phyloP scores from a whole-genome alignment of 2,329 filamentous ascomycete genomes.

The Hirsutella minnesotensis region DNA sequence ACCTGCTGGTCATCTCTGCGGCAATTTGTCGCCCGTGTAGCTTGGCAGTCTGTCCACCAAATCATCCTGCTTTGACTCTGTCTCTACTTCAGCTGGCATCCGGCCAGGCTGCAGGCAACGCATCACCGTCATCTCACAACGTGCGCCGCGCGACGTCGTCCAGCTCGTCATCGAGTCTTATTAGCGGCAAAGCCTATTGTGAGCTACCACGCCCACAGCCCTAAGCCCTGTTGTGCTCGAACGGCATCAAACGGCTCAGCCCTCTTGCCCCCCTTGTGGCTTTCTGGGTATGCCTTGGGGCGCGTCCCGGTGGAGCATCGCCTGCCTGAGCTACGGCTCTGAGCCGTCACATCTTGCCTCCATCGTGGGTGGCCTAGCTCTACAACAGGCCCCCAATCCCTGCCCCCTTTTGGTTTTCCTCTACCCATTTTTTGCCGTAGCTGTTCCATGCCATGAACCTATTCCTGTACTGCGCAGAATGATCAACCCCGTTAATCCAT shows the following conservation, averaged over 20 bases:
- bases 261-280: neutral
- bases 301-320: neutral
- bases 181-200: neutral
- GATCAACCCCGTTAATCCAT: neutral
- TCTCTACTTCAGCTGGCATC: neutral
- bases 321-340: neutral
- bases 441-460: neutral
- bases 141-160: neutral
- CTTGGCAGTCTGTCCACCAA: neutral
- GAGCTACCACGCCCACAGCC: neutral
- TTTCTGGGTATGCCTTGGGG: neutral
- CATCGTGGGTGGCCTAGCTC: neutral
- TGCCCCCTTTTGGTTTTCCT: neutral
- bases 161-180: neutral
- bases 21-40: neutral
- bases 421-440: neutral
- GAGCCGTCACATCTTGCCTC: neutral
- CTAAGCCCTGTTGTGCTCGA: neutral
- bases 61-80: neutral
- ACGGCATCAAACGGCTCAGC: neutral
- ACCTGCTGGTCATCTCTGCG: neutral
- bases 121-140: neutral
- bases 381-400: neutral
- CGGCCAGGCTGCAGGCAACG: conserved; percentile 1
- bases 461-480: neutral